Conservation (phyloP, 441 rosid species). For the Capsella rubella region DNA sequence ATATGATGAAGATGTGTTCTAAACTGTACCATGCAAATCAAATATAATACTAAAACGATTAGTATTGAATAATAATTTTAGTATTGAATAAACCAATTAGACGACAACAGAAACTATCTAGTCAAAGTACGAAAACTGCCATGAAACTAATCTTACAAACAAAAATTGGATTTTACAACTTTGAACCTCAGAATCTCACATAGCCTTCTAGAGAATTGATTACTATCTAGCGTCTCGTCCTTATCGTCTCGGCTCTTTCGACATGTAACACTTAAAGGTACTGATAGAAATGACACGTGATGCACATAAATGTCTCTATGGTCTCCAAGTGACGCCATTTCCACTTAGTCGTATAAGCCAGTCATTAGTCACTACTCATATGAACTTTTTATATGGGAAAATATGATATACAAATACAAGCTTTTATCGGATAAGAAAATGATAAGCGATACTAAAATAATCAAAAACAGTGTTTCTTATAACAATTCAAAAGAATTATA, state of each 20-base stretch:
- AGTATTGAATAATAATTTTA: not conserved
- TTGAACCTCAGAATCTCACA: not conserved
- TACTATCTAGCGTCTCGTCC: not conserved
- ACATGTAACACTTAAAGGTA: not conserved
- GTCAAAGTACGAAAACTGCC: not conserved
- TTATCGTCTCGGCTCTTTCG: conserved; percentile 23
- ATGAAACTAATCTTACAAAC: not conserved
- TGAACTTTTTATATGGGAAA: not conserved
- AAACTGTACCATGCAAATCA: not conserved
- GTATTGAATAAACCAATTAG: not conserved
- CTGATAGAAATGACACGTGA: conserved; percentile 12
- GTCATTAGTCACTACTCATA: not conserved
- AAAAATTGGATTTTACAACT: not conserved
- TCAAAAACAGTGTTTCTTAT: too few relatives aligned
- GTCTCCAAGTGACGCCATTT: not conserved
- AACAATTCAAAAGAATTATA: too few relatives aligned
- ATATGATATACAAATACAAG: too few relatives aligned
- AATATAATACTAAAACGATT: not conserved
- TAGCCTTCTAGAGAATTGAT: not conserved
- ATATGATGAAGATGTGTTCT: conserved; percentile 4
- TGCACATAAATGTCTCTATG: not conserved
- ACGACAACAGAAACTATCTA: not conserved
- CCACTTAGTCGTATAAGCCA: not conserved
- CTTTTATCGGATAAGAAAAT: too few relatives aligned
- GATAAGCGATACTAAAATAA: too few relatives aligned